Base-by-base conservation (phyloP, 1,284 basidiomycete genomes). In the Fomitopsis pinicola region DNA sequence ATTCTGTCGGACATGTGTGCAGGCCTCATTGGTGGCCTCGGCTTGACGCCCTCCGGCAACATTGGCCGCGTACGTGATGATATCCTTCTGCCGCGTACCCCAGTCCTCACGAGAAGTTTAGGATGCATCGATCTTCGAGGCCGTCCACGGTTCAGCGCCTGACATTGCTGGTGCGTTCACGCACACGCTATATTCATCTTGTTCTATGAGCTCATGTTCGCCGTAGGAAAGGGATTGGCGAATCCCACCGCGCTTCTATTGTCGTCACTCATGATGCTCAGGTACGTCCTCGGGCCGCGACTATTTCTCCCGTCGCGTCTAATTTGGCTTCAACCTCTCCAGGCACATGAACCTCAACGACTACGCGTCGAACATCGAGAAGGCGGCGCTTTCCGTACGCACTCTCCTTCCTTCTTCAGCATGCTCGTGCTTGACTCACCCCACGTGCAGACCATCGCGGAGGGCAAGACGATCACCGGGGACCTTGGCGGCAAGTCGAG, bases 1-100 rank as follows among this genome's bases (percentile, higher is more conserved):
- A 99, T 99, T 75, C 81, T 98, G 66, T 98, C 97, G 57, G 97
- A 99, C 78, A 97, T 99, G 91, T 98, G 97, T 68, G 97, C 97
- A 65, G 97, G 97, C 70, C 85, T 99, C 70, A 99, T 99, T 76
- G 97, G 97, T 69, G 97, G 97, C 71, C 85, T 99, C 67, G 97
- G 97, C 68, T 84, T 99, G 63, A 99, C 97, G 12, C 97, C 97
- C 42, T 98, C 97, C 55, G 97, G 97, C 55, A 99, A 99, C 83
- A 98, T 98, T 77, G 96, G 94, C 68, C 87, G 89, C 67, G 92
- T 92, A 78, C 66, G 87, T 76, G 28, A 55, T 17, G 7, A 35
- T 50, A 44, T 45, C 50, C 50, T 57, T 53, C 57, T 45, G 42
- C 36, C 40, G 19, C 57, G 40, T 8, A 52, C 35, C 30, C 42